Evolutionary conservation across 148 eudicot species (phyloP), one percentile per base, ranked within the genome.

Genomic region (Drosera capensis): DNA sequence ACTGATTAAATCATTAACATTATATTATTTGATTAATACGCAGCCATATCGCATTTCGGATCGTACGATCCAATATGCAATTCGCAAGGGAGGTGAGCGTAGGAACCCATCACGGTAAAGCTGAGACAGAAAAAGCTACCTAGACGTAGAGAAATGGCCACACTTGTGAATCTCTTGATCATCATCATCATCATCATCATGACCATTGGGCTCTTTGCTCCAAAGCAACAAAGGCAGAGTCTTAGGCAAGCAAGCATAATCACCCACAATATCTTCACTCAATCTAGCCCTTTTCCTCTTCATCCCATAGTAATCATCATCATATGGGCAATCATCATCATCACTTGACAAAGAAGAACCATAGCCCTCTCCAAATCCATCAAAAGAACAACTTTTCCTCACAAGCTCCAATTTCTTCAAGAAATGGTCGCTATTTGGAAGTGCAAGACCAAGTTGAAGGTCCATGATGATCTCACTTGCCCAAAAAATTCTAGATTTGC

Each of bases 391-490:
- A 44, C 18, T 8, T n/a, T 64, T 38, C 31, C 8, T 44, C 18
- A 54, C 58, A 16, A 68, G 47, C 52, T 56, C 61, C 34, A 55
- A 63, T 34, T 64, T 68, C 15, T 59, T 43, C 23, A 53, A 48
- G 30, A 3, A 20, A 14, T 49, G 58, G 43, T 44, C 41, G 5
- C 20, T 23, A n/a, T 40, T 60, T 37, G 94, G 57, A 14, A 75
- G 68, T 34, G 67, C 54, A 34, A 82, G 79, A 5, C 80, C 79
- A 22, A 82, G 54, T 52, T 74, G 73, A 36, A 82, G 86, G 65
- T 78, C 86, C 79, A 82, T 78, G 20, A 25, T 22, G 2, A 1
- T 17, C 23, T 14, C 18, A 14, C n/a, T 11, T 17, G 14, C 14
- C 3, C 16, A 37, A 9, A 37, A 14, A 39, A 7, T 1, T 14